These are phyloP conservation scores for Lasiosphaeria miniovina DNA, from an alignment of 495 filamentous ascomycete species.

Conservation along the genomic window DNA sequence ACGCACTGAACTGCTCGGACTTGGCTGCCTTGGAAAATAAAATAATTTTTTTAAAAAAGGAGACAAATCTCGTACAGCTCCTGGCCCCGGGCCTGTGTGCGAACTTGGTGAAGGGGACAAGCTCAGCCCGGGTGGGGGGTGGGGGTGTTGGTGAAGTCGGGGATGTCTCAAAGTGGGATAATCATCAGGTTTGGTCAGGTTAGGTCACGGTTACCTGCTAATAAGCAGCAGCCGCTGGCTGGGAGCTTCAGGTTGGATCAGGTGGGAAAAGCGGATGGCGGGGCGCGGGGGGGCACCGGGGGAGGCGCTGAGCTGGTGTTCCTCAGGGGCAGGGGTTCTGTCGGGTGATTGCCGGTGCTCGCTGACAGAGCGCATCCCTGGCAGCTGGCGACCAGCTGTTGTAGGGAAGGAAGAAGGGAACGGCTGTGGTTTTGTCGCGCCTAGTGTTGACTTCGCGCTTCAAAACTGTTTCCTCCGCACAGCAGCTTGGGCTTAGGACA, in stretches of 20 bases:
- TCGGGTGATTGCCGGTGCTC: neutral
- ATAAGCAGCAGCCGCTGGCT: neutral
- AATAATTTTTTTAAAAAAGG: neutral
- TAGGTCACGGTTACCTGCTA: no score
- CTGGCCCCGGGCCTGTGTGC: neutral
- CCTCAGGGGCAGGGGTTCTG: neutral
- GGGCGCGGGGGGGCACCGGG: neutral
- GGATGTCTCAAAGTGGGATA: neutral
- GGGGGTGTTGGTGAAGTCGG: neutral
- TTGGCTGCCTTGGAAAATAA: neutral
- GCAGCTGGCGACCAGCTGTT: constrained; percentile 1
- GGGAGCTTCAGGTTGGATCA: constrained; percentile 1
- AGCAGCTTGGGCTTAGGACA: neutral
- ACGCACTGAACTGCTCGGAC: neutral
- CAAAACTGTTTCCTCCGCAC: constrained; percentile 12
- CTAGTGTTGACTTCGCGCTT: constrained; percentile 22
- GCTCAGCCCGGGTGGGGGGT: neutral
- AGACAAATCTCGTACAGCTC: neutral
- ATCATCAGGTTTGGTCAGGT: no score
- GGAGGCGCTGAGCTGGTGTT: neutral
- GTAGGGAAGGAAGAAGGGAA: neutral
- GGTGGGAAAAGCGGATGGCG: constrained; percentile 20
- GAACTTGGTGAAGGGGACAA: neutral
- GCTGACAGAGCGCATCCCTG: neutral
- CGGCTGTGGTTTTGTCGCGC: constrained; percentile 14